These are phyloP conservation scores for Fraxinus dipetala DNA, from an alignment of 305 asterid species.

Conservation along the genomic window DNA sequence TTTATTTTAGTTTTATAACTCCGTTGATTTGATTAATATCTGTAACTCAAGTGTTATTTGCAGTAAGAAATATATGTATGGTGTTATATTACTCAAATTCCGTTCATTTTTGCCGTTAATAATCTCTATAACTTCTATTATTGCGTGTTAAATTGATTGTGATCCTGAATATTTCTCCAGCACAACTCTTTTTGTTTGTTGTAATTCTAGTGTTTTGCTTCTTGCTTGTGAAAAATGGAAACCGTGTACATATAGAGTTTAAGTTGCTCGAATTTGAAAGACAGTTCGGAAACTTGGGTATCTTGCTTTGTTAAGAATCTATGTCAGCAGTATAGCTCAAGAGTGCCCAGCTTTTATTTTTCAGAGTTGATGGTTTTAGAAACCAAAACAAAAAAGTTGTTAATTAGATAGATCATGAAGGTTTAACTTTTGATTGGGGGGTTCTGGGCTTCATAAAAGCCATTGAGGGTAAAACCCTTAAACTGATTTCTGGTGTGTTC, in stretches of 20 bases:
- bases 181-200: not conserved
- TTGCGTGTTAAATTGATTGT: not conserved
- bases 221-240: not conserved
- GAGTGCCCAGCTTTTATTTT: not conserved
- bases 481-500: not conserved
- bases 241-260: not conserved
- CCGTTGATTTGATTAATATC: not conserved
- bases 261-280: not conserved
- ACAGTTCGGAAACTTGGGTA: not conserved
- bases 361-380: not conserved
- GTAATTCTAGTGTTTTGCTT: not conserved
- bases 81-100: not conserved
- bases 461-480: not conserved
- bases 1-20: not conserved
- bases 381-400: not conserved
- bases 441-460: not conserved
- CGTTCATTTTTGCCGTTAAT: not conserved
- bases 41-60: not conserved
- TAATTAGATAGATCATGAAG: not conserved
- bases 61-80: not conserved
- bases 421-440: not conserved
- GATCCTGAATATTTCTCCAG: not conserved
- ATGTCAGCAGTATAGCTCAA: not conserved
- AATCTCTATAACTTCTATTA: not conserved
- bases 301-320: not conserved